Conservation (phyloP, 2,329 filamentous ascomycete genomes). For the Beauveria caledonica region DNA sequence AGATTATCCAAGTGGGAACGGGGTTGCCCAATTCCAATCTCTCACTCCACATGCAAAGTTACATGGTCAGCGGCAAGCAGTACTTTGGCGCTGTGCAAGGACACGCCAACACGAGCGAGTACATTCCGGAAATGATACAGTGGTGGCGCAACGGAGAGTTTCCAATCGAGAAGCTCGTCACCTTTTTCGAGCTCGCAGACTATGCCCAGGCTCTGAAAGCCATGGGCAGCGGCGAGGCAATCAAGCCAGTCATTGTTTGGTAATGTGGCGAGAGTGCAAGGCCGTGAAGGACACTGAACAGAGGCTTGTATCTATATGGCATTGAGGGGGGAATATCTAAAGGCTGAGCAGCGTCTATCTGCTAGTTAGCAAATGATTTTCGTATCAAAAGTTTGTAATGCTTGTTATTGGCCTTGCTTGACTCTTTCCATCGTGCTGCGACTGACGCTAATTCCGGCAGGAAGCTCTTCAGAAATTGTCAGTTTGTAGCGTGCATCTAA, state of each 20-base stretch:
- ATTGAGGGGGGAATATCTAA: too few species aligned
- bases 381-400: too few species aligned
- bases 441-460: too few species aligned
- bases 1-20: constrained; percentile 41
- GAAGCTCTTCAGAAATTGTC: too few species aligned
- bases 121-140: constrained; percentile 26
- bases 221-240: constrained; percentile 21
- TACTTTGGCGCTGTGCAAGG: constrained; percentile 34
- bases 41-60: constrained; percentile 32
- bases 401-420: too few species aligned
- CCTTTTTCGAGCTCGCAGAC: constrained; percentile 23
- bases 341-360: too few species aligned
- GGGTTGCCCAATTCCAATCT: constrained; percentile 35
- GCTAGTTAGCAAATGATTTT: too few species aligned
- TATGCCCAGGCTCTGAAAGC: constrained; percentile 22
- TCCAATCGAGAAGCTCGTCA: constrained; percentile 25
- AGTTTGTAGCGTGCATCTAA: background rate
- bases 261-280: background rate
- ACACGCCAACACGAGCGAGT: constrained; percentile 32
- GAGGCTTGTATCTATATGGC: too few species aligned
- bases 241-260: constrained; percentile 28
- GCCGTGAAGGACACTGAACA: too few species aligned
- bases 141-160: constrained; percentile 25
- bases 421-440: too few species aligned
- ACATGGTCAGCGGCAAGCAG: constrained; percentile 39